Conservation (phyloP, 768 basidiomycete species). For the Podaxis pistillaris region DNA sequence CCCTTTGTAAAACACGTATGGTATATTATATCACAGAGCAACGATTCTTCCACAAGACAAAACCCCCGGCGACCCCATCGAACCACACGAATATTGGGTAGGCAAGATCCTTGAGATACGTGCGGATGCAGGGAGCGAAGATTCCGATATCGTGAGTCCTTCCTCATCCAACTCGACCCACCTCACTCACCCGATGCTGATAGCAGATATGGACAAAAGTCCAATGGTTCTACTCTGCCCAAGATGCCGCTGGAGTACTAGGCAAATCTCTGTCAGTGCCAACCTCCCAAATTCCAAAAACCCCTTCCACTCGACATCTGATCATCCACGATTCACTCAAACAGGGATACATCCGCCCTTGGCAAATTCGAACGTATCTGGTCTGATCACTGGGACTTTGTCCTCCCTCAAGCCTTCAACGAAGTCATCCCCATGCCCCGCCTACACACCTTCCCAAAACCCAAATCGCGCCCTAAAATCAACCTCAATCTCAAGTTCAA, state of each 20-base stretch:
- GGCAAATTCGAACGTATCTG: constrained; percentile 47
- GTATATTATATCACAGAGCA: constrained; percentile 27
- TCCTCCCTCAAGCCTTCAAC: constrained; percentile 44
- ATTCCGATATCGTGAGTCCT: constrained; percentile 28
- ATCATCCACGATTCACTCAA: background rate
- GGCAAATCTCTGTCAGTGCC: constrained; percentile 47
- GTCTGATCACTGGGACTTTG: constrained; percentile 48
- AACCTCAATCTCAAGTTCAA: background rate
- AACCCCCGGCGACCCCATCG: constrained; percentile 24
- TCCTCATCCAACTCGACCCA: background rate
- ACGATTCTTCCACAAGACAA: constrained; percentile 38
- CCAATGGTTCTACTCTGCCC: constrained; percentile 54
- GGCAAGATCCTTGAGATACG: constrained; percentile 48
- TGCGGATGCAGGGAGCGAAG: constrained; percentile 24
- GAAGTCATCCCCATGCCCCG: constrained; percentile 28
- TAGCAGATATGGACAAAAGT: constrained; percentile 51
- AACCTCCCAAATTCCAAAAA: background rate
- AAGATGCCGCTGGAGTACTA: constrained; percentile 42
- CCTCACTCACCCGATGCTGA: background rate
- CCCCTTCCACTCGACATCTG: background rate
- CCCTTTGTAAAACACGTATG: background rate
- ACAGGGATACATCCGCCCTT: constrained; percentile 38
- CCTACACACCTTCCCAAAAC: background rate
- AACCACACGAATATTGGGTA: constrained; percentile 49
- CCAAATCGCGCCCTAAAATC: background rate